phyloP scores from a whole-genome alignment of 768 basidiomycete species.

The Peribolospora kevripleyi region DNA sequence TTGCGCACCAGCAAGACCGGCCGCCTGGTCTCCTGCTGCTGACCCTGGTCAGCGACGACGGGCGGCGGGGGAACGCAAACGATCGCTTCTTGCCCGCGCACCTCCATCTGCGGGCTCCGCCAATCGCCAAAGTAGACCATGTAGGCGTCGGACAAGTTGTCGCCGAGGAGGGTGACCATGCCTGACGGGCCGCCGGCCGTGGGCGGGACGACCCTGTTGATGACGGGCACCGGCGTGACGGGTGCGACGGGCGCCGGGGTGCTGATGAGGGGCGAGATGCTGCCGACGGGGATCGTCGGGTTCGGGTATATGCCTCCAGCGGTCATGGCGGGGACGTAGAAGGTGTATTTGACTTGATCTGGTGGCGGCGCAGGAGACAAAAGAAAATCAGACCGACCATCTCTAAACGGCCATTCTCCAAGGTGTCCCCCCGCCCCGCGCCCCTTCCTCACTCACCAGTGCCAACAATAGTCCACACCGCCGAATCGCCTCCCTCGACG shows the following conservation, averaged over 20 bases:
- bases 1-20: slow-evolving; percentile 59
- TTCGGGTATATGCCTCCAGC: neutral
- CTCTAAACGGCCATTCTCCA: neutral
- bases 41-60: slow-evolving; percentile 25
- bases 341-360: slow-evolving; percentile 84
- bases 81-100: slow-evolving; percentile 47
- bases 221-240: slow-evolving; percentile 55
- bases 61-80: slow-evolving; percentile 33
- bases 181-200: slow-evolving; percentile 27
- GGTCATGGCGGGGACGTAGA: slow-evolving; percentile 64
- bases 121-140: slow-evolving; percentile 63
- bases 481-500: slow-evolving; percentile 76
- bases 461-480: slow-evolving; percentile 83
- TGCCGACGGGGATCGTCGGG: neutral
- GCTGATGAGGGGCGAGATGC: neutral
- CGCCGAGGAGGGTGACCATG: slow-evolving; percentile 66
- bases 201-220: neutral
- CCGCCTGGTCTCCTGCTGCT: slow-evolving; percentile 36
- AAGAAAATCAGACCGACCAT: neutral
- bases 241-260: slow-evolving; percentile 25
- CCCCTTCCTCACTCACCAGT: slow-evolving; percentile 33
- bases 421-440: neutral
- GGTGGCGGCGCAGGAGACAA: slow-evolving; percentile 15
- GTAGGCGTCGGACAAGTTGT: slow-evolving; percentile 65
- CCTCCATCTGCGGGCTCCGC: slow-evolving; percentile 64